These are phyloP conservation scores for Adansonia madagascariensis DNA, from an alignment of 441 rosid species.

Conservation along the genomic window DNA sequence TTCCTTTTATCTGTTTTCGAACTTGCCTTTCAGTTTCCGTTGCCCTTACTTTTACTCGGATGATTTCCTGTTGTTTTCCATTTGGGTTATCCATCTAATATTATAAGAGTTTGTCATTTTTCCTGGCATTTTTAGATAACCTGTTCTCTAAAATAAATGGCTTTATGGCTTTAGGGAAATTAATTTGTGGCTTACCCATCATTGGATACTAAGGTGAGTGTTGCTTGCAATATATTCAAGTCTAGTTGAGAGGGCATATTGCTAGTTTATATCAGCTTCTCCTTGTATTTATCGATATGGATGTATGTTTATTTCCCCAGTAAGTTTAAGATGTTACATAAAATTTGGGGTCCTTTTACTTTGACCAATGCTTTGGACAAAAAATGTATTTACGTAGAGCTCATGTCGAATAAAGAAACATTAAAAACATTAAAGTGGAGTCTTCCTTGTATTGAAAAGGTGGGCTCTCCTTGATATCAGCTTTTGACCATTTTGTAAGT, in stretches of 20 bases:
- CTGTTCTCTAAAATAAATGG: background rate
- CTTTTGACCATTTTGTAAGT: background rate
- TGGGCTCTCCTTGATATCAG: background rate
- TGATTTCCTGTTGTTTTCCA: background rate
- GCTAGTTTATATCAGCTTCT: constrained; percentile 14
- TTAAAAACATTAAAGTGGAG: background rate
- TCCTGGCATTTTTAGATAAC: background rate
- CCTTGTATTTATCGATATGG: background rate
- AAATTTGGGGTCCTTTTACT: constrained; percentile 15
- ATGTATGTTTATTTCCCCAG: background rate
- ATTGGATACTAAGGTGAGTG: constrained; percentile 3
- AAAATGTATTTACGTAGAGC: background rate
- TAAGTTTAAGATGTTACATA: constrained; percentile 2
- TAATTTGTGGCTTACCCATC: constrained; percentile 9
- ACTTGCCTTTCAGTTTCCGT: background rate
- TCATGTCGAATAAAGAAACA: no score
- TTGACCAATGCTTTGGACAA: background rate
- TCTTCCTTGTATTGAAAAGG: background rate
- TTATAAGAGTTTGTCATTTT: constrained; percentile 10
- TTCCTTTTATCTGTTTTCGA: background rate
- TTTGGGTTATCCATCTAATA: background rate
- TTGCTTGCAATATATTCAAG: background rate
- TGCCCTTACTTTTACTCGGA: background rate
- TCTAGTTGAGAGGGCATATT: constrained; percentile 12
- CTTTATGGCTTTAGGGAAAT: background rate